These are phyloP conservation scores for Microbotryum saponariae DNA, from an alignment of 1,284 basidiomycete genomes.

Conservation along the genomic window DNA sequence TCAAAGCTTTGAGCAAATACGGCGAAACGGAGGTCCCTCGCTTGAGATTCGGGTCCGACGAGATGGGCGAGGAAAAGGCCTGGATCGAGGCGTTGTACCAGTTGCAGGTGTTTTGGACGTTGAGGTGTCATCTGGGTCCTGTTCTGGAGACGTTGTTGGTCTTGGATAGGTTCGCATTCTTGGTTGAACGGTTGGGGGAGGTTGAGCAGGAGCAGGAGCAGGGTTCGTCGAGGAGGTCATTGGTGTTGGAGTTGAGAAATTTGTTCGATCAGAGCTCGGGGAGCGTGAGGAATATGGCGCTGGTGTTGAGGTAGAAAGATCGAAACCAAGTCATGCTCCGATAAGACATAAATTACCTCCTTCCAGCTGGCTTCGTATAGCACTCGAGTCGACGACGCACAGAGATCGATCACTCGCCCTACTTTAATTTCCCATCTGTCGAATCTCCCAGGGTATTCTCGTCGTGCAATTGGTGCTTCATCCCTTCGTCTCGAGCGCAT, in stretches of 20 bases:
- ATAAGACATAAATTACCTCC: no score
- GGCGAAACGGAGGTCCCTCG: not conserved
- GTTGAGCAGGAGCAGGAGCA: not conserved
- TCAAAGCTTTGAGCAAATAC: conserved; percentile 10
- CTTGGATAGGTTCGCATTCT: conserved; percentile 19
- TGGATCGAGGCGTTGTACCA: conserved; percentile 16
- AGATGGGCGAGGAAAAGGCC: not conserved
- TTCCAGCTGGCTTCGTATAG: no score
- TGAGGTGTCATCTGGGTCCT: conserved; percentile 22
- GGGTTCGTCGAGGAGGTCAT: not conserved
- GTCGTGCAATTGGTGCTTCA: no score
- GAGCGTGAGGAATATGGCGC: conserved; percentile 26
- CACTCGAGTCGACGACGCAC: no score
- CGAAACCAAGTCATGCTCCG: no score
- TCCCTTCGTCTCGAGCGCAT: no score
- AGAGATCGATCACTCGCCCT: no score
- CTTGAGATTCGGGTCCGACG: conserved; percentile 6
- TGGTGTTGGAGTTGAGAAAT: conserved; percentile 26
- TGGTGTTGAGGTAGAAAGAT: conserved; percentile 19
- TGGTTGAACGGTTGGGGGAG: conserved; percentile 12
- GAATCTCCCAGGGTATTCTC: no score
- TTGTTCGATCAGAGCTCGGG: conserved; percentile 29
- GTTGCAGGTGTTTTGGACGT: conserved; percentile 26
- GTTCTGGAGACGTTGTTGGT: conserved; percentile 21
- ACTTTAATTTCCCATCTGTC: no score